Evolutionary conservation across 2,329 filamentous ascomycete species (phyloP).

Genomic region (Apiospora marii): DNA sequence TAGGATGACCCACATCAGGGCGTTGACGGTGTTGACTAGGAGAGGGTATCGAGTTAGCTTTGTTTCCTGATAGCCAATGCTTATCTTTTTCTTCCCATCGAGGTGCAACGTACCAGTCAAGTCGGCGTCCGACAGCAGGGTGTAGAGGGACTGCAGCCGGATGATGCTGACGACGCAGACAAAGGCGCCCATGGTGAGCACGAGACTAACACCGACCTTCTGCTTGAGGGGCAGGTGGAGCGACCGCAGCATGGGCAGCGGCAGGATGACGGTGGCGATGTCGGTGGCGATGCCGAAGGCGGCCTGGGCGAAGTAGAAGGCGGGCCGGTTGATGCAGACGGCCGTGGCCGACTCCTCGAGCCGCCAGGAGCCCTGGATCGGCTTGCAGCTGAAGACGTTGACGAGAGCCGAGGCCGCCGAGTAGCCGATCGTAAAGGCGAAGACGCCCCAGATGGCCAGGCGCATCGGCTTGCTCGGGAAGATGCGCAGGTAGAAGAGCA

Average conservation of each 20-base stretch:
- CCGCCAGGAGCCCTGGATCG: constrained; percentile 36
- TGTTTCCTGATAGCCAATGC: too few species aligned
- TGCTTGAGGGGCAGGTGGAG: constrained; percentile 50
- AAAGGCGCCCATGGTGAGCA: constrained; percentile 46
- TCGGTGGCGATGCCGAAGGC: constrained; percentile 38
- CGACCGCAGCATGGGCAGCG: constrained; percentile 52
- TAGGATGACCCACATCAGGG: constrained; percentile 37
- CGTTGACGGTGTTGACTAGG: constrained; percentile 31
- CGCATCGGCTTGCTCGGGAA: constrained; percentile 36
- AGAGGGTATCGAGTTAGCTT: not conserved
- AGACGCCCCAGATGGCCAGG: constrained; percentile 34
- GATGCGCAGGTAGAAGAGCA: constrained; percentile 38
- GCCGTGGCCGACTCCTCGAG: constrained; percentile 34
- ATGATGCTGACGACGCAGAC: constrained; percentile 36
- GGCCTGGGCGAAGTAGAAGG: constrained; percentile 39
- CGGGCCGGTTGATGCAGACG: constrained; percentile 38
- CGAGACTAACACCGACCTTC: constrained; percentile 50
- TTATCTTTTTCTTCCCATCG: too few species aligned
- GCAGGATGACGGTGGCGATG: constrained; percentile 42
- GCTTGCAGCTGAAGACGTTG: constrained; percentile 39
- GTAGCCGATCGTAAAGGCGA: constrained; percentile 36
- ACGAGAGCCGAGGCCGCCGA: constrained; percentile 36
- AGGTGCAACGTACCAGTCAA: constrained; percentile 27
- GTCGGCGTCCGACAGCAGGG: constrained; percentile 29
- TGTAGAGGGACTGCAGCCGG: constrained; percentile 31